phyloP scores from a whole-genome alignment of 2,329 filamentous ascomycete genomes.

The Lasiodiplodia sp. region DNA sequence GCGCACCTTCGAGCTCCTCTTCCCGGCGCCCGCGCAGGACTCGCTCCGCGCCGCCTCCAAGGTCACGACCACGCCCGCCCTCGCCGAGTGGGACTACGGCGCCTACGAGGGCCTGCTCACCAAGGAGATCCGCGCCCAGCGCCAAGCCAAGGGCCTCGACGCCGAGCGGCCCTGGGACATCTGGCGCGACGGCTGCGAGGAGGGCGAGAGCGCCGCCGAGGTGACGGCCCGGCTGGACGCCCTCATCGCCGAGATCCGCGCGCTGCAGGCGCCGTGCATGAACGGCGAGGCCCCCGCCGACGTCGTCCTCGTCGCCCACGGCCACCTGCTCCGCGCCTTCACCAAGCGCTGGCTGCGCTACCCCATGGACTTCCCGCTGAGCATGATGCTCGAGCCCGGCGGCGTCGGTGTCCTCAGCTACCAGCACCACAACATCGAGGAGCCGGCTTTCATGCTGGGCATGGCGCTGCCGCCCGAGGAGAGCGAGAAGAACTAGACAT shows the following conservation, averaged over 20 bases:
- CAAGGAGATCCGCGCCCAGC: conserved; percentile 66
- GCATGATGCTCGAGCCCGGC: conserved; percentile 81
- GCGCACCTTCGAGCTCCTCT: conserved; percentile 58
- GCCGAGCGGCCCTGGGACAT: conserved; percentile 75
- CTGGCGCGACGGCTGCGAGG: conserved; percentile 86
- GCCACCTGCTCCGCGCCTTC: conserved; percentile 83
- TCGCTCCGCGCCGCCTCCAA: conserved; percentile 9
- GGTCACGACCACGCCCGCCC: conserved; percentile 74
- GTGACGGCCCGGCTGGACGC: conserved; percentile 74
- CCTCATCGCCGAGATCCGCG: conserved; percentile 75
- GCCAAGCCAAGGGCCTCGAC: conserved; percentile 65
- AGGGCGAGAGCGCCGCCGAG: conserved; percentile 79
- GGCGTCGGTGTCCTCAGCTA: conserved; percentile 84
- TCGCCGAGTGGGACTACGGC: conserved; percentile 89
- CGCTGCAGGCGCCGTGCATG: conserved; percentile 60
- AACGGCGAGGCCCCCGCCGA: conserved; percentile 61
- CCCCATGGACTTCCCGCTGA: conserved; percentile 71
- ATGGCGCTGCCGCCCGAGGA: conserved; percentile 25
- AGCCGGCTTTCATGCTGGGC: conserved; percentile 69
- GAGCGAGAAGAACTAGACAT: background rate
- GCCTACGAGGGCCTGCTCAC: conserved; percentile 84
- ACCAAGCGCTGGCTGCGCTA: conserved; percentile 83
- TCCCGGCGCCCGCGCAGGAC: conserved; percentile 32
- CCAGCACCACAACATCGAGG: conserved; percentile 78
- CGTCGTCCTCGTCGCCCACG: conserved; percentile 82